Evolutionary conservation across 1,284 basidiomycete species (phyloP).

Genomic region (Xerocomus amazonicus): DNA sequence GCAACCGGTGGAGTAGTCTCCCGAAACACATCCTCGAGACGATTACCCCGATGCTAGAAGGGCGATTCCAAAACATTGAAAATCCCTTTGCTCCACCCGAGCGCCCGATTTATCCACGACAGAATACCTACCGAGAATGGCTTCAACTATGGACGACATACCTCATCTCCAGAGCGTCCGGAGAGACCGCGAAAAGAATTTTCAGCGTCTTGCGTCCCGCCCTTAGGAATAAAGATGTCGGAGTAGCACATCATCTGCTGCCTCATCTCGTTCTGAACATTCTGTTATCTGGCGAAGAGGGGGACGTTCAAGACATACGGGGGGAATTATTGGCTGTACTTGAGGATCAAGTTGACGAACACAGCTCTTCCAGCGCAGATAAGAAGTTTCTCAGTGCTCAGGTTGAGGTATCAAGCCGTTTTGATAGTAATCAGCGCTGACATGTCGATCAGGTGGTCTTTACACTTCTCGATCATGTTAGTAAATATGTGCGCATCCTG

Average conservation of each 20-base stretch:
- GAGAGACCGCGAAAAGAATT: constrained; percentile 58
- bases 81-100: constrained; percentile 37
- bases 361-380: constrained; percentile 59
- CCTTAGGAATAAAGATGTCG: constrained; percentile 85
- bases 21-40: constrained; percentile 87
- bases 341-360: constrained; percentile 77
- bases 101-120: constrained; percentile 76
- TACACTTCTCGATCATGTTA: constrained; percentile 92
- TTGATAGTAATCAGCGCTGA: neutral
- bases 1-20: constrained; percentile 73
- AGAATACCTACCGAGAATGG: constrained; percentile 93
- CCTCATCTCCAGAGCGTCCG: constrained; percentile 70
- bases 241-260: constrained; percentile 85
- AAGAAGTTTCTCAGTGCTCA: constrained; percentile 87
- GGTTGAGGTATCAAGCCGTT: constrained; percentile 40
- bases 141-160: constrained; percentile 86
- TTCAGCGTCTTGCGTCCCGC: constrained; percentile 82
- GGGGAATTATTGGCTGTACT: constrained; percentile 81
- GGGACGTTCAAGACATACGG: constrained; percentile 65
- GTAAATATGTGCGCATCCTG: constrained; percentile 79
- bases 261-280: constrained; percentile 91
- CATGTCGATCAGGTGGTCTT: constrained; percentile 72
- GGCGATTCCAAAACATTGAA: constrained; percentile 56
- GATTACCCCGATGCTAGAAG: constrained; percentile 83
- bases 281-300: constrained; percentile 71